A percentile compares a stretch with the other conserved stretches of the same genome.
Conservation (phyloP, 129 eudicot species). For the Lactuca sativa region DNA sequence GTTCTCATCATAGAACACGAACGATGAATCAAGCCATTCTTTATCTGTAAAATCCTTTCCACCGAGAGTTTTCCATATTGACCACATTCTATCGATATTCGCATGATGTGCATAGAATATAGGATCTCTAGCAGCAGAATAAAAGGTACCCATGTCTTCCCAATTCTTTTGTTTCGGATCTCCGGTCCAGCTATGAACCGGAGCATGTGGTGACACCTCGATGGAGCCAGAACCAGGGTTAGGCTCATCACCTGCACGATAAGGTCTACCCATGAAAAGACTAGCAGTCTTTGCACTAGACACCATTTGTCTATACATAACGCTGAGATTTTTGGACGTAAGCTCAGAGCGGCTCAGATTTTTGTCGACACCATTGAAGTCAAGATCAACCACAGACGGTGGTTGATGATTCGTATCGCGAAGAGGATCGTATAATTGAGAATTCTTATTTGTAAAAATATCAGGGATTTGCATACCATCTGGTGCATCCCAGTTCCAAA, state of each 20-base stretch:
- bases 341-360: slow-evolving; percentile 21
- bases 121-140: slow-evolving; percentile 57
- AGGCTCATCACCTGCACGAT: slow-evolving; percentile 1
- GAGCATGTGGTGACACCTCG: slow-evolving; percentile 47
- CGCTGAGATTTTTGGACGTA: slow-evolving; percentile 43
- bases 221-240: slow-evolving; percentile 48
- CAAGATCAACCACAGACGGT: slow-evolving; percentile 47
- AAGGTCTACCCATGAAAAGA: slow-evolving; percentile 43
- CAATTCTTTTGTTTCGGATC: slow-evolving; percentile 36
- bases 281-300: slow-evolving; percentile 35
- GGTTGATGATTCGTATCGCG: slow-evolving; percentile 40
- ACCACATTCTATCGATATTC: slow-evolving; percentile 58
- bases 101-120: slow-evolving; percentile 55
- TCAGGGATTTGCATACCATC: slow-evolving; percentile 58
- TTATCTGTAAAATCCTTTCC: slow-evolving; percentile 40
- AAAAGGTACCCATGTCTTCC: slow-evolving; percentile 57
- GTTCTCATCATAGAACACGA: slow-evolving; percentile 56
- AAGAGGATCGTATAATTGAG: slow-evolving; percentile 41
- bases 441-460: slow-evolving; percentile 36
- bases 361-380: slow-evolving; percentile 37
- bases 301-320: slow-evolving; percentile 57
- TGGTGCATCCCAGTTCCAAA: slow-evolving; percentile 55
- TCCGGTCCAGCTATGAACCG: slow-evolving; percentile 53
- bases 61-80: slow-evolving; percentile 45
- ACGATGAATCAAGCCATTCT: slow-evolving; percentile 44